Conservation (phyloP, 2,329 filamentous ascomycete genomes). For the Claviceps sp. region DNA sequence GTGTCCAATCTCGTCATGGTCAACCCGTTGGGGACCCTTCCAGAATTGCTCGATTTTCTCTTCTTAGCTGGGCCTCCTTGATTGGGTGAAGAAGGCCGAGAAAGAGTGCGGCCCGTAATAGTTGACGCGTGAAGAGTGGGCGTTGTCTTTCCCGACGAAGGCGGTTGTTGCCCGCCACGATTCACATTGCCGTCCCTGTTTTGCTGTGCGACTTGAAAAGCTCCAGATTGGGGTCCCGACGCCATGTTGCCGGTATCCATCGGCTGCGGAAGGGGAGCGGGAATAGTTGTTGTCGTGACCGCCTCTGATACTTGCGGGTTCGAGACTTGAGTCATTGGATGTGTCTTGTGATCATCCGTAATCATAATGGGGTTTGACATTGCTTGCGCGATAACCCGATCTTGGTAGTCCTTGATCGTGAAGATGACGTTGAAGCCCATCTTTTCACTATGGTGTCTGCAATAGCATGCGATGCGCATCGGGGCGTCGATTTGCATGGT, state of each 20-base stretch:
- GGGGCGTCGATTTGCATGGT: slow-evolving; percentile 71
- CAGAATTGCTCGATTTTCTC: slow-evolving; percentile 60
- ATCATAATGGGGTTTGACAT: slow-evolving; percentile 89
- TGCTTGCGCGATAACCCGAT: slow-evolving; percentile 66
- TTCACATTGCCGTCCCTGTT: slow-evolving; percentile 49
- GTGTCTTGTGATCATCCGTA: slow-evolving; percentile 94
- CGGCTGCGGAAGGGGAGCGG: slow-evolving; percentile 8
- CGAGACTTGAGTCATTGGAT: slow-evolving; percentile 24
- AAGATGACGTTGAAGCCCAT: slow-evolving; percentile 87
- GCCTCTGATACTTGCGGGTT: slow-evolving; percentile 17
- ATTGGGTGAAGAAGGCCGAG: slow-evolving; percentile 60
- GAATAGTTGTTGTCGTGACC: slow-evolving; percentile 11
- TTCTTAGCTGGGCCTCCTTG: slow-evolving; percentile 62
- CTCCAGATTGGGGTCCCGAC: slow-evolving; percentile 17
- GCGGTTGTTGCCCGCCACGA: slow-evolving; percentile 25
- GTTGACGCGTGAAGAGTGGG: slow-evolving; percentile 13
- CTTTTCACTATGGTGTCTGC: slow-evolving; percentile 89
- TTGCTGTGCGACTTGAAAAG: slow-evolving; percentile 40
- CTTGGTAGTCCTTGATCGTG: slow-evolving; percentile 72
- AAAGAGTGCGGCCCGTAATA: slow-evolving; percentile 31
- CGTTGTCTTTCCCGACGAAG: slow-evolving; percentile 20
- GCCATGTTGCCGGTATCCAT: slow-evolving; percentile 19
- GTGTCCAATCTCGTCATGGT: slow-evolving; percentile 74
- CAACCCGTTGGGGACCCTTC: slow-evolving; percentile 59
- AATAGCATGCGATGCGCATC: slow-evolving; percentile 96